Percentiles rank a stretch among this genome's conserved stretches.
These are phyloP conservation scores for Physcomitrellopsis africana DNA, from an alignment of 225 moss, liverwort and hornwort species.

Conservation along the genomic window DNA sequence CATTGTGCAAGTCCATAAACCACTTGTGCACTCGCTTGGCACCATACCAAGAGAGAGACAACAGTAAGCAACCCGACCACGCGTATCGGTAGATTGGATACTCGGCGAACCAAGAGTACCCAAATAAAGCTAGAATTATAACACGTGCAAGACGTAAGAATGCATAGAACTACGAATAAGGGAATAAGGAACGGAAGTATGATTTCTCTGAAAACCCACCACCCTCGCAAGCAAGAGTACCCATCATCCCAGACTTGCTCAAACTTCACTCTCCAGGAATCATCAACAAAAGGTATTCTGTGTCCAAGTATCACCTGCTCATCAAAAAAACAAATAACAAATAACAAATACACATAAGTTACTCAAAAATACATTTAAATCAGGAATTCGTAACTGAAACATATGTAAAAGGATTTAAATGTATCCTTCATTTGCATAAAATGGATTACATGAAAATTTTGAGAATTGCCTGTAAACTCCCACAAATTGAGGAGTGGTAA, in stretches of 20 bases:
- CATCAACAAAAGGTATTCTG: constrained; percentile 23
- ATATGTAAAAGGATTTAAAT: too few relatives aligned
- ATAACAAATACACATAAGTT: too few relatives aligned
- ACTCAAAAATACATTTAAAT: too few relatives aligned
- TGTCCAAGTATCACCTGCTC: constrained; percentile 29
- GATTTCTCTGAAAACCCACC: constrained; percentile 34
- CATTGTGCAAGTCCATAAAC: constrained; percentile 66
- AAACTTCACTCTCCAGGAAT: constrained; percentile 40
- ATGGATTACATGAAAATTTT: too few relatives aligned
- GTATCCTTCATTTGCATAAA: too few relatives aligned
- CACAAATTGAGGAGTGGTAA: too few relatives aligned
- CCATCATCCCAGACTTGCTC: constrained; percentile 34
- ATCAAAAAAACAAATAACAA: not conserved
- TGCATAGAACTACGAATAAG: constrained; percentile 26
- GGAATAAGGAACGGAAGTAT: constrained; percentile 26
- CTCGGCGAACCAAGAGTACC: constrained; percentile 36
- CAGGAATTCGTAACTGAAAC: too few relatives aligned
- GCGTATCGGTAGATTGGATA: constrained; percentile 56
- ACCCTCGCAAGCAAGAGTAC: constrained; percentile 23
- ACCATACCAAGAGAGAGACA: constrained; percentile 53
- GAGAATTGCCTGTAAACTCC: too few relatives aligned
- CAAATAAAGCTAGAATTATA: constrained; percentile 13
- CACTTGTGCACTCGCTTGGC: constrained; percentile 47
- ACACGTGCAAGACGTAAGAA: constrained; percentile 27
- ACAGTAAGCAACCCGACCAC: constrained; percentile 61